phyloP scores from a whole-genome alignment of 257 asterid species.

The Nicotiana paniculata region DNA sequence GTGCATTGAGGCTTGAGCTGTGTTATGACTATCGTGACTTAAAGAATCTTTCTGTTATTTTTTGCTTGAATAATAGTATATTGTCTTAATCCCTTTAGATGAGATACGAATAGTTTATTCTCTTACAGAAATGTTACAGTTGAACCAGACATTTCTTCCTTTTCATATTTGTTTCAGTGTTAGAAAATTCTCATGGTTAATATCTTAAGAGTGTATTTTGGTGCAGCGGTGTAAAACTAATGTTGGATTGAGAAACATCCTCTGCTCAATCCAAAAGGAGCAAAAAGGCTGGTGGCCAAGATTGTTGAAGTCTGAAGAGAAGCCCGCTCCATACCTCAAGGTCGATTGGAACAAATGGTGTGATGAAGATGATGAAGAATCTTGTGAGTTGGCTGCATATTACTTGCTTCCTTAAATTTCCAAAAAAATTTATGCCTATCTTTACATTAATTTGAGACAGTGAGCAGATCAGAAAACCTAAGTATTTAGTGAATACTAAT shows the following conservation, averaged over 20 bases:
- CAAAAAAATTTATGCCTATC: background rate
- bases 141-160: background rate
- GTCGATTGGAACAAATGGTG: slow-evolving; percentile 95
- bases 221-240: slow-evolving; percentile 77
- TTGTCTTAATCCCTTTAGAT: background rate
- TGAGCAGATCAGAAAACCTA: background rate
- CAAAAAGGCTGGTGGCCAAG: slow-evolving; percentile 82
- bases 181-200: background rate
- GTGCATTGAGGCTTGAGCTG: background rate
- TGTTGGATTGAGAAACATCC: slow-evolving; percentile 61
- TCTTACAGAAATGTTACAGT: background rate
- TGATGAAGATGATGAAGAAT: slow-evolving; percentile 81
- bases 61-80: background rate
- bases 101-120: background rate
- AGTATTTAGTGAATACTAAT: background rate
- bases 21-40: background rate
- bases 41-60: background rate
- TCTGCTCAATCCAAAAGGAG: slow-evolving; percentile 65
- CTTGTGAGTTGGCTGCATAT: slow-evolving; percentile 45
- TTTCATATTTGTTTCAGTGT: background rate
- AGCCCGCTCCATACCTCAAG: slow-evolving; percentile 78
- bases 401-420: slow-evolving; percentile 3
- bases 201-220: background rate
- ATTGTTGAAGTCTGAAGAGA: slow-evolving; percentile 64
- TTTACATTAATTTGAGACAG: background rate